Evolutionary conservation across 1,139 yeast species (phyloP), one percentile per base, ranked within the genome.

Genomic region (Nakaseomyces delphensis): DNA sequence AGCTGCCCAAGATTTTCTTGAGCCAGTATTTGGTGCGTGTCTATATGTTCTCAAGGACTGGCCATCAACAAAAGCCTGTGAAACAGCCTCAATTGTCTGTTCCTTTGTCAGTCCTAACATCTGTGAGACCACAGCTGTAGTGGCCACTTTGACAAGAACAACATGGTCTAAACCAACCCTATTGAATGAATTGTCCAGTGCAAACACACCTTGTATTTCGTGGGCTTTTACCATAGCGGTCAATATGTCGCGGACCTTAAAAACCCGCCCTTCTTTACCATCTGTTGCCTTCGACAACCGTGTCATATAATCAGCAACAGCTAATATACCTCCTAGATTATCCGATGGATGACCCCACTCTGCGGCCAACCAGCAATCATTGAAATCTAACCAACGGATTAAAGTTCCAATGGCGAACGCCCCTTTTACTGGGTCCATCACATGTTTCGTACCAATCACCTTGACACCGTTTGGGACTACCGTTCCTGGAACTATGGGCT

Each of bases 341-440:
- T 75, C 81, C 16, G 77, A 71, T 21, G 80, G 80, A 56, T 75
- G 80, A 5, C 81, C 81, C 80, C 81, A 75, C 56, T 75, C 81
- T 24, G 79, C 79, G 42, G 81, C 81, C 36, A 76, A 60, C 80
- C 79, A 76, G 58, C 79, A 74, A 57, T 75, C 80, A 49, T 75
- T 75, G 62, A 68, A 75, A 49, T 75, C 81, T 45, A 75, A 62
- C 80, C 80, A 75, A 47, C 81, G 66, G 50, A 75, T 73, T 48
- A 70, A 59, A 16, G 79, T 71, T 9, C 80, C 79, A 46, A 74
- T 71, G 39, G 75, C 64, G 59, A 75, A 75, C 20, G 80, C 79
- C 36, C 76, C 80, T 43, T 74, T 67, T 35, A 75, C 65, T 11
- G 81, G 80, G 54, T 76, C 80, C 51, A 71, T 60, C 48, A 64